These are phyloP conservation scores for Aspergillus conjunctus DNA, from an alignment of 495 filamentous ascomycete genomes.

Conservation along the genomic window DNA sequence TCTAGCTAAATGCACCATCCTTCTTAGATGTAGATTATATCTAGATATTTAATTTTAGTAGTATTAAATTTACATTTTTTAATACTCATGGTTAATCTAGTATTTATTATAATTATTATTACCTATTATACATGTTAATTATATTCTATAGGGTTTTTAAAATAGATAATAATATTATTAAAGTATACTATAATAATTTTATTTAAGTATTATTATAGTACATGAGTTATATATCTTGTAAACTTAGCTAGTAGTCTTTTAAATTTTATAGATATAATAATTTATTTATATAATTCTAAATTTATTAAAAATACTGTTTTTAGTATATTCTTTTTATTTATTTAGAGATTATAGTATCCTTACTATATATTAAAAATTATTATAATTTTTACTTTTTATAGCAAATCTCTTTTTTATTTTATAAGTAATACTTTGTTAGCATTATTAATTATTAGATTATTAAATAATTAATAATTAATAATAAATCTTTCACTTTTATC, in stretches of 20 bases:
- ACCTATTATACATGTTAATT: too few species aligned
- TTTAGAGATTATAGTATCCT: too few species aligned
- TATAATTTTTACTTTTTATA: slow-evolving; percentile 1
- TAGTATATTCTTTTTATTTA: neutral
- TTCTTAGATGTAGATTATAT: neutral
- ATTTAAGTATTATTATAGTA: neutral
- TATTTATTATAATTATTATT: too few species aligned
- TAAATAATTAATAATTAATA: too few species aligned
- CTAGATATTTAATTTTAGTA: too few species aligned
- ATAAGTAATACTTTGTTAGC: too few species aligned
- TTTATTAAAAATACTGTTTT: slow-evolving; percentile 6
- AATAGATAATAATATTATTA: too few species aligned
- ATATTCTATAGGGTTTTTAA: too few species aligned
- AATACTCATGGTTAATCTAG: too few species aligned
- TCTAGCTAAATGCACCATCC: neutral
- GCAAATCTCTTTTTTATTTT: slow-evolving; percentile 9
- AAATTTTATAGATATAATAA: slow-evolving; percentile 2
- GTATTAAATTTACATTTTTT: too few species aligned
- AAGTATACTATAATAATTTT: too few species aligned
- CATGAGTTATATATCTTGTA: slow-evolving; percentile 1
- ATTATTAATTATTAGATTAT: slow-evolving; percentile 10
- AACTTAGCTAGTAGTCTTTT: neutral
- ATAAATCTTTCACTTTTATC: neutral
- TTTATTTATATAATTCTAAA: slow-evolving; percentile 4
- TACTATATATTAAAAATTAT: slow-evolving; percentile 14